Evolutionary conservation across 1,139 yeast species (phyloP).

Genomic region (Geotrichum fermentans): DNA sequence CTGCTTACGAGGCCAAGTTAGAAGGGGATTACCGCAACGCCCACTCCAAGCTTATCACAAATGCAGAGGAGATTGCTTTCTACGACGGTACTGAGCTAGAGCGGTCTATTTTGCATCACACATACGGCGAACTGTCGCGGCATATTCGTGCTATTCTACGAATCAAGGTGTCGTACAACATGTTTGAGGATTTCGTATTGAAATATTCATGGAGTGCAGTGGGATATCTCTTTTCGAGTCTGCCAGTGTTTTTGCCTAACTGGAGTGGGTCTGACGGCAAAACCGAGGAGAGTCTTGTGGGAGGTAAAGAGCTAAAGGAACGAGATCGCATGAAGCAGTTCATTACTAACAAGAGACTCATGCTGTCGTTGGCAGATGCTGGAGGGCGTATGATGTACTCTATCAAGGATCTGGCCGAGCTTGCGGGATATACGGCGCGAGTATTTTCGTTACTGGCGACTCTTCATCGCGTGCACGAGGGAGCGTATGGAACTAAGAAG

Average conservation of each 20-base stretch:
- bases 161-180: conserved; percentile 55
- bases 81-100: conserved; percentile 88
- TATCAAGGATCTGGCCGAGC: conserved; percentile 83
- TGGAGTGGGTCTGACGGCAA: conserved; percentile 36
- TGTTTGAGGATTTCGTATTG: conserved; percentile 79
- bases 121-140: conserved; percentile 57
- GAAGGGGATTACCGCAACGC: conserved; percentile 90
- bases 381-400: conserved; percentile 96
- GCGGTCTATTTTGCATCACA: conserved; percentile 56
- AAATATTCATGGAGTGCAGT: conserved; percentile 94
- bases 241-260: conserved; percentile 63
- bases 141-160: conserved; percentile 44
- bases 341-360: conserved; percentile 81
- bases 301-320: conserved; percentile 30
- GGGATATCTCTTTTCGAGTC: conserved; percentile 84
- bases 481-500: conserved; percentile 30
- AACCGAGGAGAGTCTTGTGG: conserved; percentile 23
- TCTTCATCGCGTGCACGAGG: conserved; percentile 76
- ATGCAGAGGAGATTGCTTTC: conserved; percentile 91
- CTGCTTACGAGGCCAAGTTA: conserved; percentile 62
- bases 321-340: conserved; percentile 68
- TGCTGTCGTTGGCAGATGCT: conserved; percentile 91
- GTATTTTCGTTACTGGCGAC: conserved; percentile 70
- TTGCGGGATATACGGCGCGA: conserved; percentile 87
- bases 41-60: conserved; percentile 77